A percentile compares a stretch with the other conserved stretches of the same genome.
These are phyloP conservation scores for Nidularia pulvinata DNA, from an alignment of 768 basidiomycete genomes.

Conservation along the genomic window DNA sequence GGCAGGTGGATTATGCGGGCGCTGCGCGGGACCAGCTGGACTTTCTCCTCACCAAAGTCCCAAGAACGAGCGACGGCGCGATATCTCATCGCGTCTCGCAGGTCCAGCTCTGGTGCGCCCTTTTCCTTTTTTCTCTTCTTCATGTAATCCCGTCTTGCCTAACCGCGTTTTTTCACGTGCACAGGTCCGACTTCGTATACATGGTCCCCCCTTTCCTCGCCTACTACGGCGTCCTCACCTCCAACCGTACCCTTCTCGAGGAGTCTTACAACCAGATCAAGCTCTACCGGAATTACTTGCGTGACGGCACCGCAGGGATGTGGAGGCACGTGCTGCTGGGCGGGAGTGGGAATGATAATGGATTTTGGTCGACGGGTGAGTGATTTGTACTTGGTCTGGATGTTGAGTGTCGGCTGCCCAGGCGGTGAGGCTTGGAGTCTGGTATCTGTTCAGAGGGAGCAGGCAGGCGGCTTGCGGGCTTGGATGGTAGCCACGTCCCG, in stretches of 20 bases:
- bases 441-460: too few species aligned
- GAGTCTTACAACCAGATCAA: constrained; percentile 73
- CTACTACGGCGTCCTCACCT: constrained; percentile 69
- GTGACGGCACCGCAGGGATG: constrained; percentile 49
- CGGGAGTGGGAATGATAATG: constrained; percentile 46
- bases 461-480: too few species aligned
- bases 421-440: too few species aligned
- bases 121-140: constrained; percentile 8
- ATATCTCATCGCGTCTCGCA: constrained; percentile 74
- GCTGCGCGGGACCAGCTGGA: constrained; percentile 70
- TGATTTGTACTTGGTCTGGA: neutral
- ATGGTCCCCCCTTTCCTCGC: constrained; percentile 91
- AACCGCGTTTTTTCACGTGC: neutral
- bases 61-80: constrained; percentile 72
- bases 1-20: constrained; percentile 47
- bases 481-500: too few species aligned
- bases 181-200: constrained; percentile 78
- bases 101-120: constrained; percentile 69
- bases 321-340: constrained; percentile 83
- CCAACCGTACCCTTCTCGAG: constrained; percentile 55
- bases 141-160: neutral
- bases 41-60: constrained; percentile 56
- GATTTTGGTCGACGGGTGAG: constrained; percentile 82
- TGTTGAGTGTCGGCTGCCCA: too few species aligned
- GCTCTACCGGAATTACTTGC: constrained; percentile 69